Evolutionary conservation across 2,329 filamentous ascomycete genomes (phyloP).

Genomic region (Aspergillus sp.): DNA sequence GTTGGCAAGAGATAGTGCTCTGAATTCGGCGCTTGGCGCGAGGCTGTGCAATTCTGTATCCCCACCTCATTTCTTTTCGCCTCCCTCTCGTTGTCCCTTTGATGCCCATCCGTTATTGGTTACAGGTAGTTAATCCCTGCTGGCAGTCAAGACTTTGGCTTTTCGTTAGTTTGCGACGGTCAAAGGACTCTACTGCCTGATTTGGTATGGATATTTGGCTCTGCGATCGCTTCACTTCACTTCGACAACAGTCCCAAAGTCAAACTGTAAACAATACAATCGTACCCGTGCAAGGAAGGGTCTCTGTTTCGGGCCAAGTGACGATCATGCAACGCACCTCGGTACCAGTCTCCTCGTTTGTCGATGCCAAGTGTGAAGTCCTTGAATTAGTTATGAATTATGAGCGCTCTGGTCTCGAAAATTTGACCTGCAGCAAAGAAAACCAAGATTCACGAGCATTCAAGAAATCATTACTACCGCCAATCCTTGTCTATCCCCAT

Average conservation of each 20-base stretch:
- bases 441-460: background rate
- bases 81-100: background rate
- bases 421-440: no score
- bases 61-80: background rate
- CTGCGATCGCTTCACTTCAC: background rate
- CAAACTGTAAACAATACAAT: no score
- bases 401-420: no score
- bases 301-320: background rate
- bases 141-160: background rate
- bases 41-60: slow-evolving; percentile 3
- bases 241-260: no score
- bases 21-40: background rate
- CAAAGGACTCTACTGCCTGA: background rate
- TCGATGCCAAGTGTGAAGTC: background rate
- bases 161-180: background rate
- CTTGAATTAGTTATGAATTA: background rate
- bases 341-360: background rate
- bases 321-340: background rate
- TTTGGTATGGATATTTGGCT: background rate
- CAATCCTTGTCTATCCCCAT: background rate
- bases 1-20: background rate
- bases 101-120: background rate
- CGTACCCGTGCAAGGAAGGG: no score
- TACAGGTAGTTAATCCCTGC: background rate
- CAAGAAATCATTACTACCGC: background rate